A percentile compares a stretch with the other conserved stretches of the same genome.
Evolutionary conservation across 768 basidiomycete species (phyloP).

Genomic region (Mycena galericulata): DNA sequence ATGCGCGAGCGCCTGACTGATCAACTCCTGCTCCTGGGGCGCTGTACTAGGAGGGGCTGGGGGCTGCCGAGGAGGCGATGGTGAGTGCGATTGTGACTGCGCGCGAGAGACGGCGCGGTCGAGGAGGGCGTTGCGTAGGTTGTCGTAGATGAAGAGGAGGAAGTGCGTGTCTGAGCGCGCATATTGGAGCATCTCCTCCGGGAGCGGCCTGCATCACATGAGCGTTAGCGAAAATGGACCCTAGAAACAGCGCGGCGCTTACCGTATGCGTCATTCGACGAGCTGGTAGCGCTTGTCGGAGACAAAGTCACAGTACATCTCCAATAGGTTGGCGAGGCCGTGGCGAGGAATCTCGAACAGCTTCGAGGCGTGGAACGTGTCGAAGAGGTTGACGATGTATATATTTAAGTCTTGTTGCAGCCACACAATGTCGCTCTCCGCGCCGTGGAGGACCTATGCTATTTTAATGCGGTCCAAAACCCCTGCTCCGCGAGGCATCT

Average conservation of each 20-base stretch:
- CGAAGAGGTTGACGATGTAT: conserved; percentile 96
- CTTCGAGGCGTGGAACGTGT: conserved; percentile 95
- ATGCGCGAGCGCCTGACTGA: conserved; percentile 76
- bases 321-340: conserved; percentile 85
- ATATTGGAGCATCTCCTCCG: conserved; percentile 90
- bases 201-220: conserved; percentile 68
- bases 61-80: conserved; percentile 42
- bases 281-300: conserved; percentile 97
- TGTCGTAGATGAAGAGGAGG: conserved; percentile 92
- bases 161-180: conserved; percentile 98
- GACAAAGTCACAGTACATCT: conserved; percentile 89
- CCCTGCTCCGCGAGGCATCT: conserved; percentile 61
- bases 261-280: conserved; percentile 98
- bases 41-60: conserved; percentile 30
- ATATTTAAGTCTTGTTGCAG: conserved; percentile 95
- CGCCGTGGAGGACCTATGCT: conserved; percentile 90
- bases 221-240: not conserved
- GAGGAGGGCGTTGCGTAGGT: conserved; percentile 88
- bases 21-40: conserved; percentile 51
- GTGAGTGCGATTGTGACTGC: conserved; percentile 55
- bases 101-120: conserved; percentile 63
- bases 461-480: not conserved
- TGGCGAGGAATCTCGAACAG: conserved; percentile 87
- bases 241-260: conserved; percentile 28
- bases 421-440: conserved; percentile 95